phyloP scores from a whole-genome alignment of 176 grass and related monocot genomes.

The Typha latifolia region DNA sequence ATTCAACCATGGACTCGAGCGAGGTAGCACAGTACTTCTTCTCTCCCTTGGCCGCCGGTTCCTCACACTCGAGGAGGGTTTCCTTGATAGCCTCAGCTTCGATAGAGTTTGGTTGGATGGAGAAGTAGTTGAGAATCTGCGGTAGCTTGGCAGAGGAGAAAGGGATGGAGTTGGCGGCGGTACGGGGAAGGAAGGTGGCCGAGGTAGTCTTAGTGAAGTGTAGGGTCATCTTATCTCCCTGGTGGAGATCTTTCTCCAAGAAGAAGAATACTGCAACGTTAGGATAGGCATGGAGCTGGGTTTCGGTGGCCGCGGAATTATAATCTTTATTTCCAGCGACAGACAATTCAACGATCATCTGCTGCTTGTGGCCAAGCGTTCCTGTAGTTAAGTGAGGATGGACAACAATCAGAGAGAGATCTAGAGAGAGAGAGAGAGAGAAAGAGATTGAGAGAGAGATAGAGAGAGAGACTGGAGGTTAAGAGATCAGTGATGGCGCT shows the following conservation, averaged over 20 bases:
- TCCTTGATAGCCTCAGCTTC: neutral
- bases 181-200: neutral
- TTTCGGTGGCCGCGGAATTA: slow-evolving; percentile 1
- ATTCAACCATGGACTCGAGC: slow-evolving; percentile 91
- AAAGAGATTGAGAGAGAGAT: neutral
- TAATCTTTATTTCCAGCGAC: neutral
- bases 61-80: slow-evolving; percentile 36
- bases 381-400: neutral
- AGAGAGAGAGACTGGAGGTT: slow-evolving; percentile 20
- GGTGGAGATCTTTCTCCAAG: slow-evolving; percentile 17
- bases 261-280: slow-evolving; percentile 20
- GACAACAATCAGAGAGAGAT: neutral
- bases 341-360: neutral
- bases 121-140: slow-evolving; percentile 6
- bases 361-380: neutral
- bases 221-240: neutral
- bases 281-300: slow-evolving; percentile 16
- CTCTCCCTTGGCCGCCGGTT: slow-evolving; percentile 36
- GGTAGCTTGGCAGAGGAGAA: slow-evolving; percentile 15
- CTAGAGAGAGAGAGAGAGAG: neutral
- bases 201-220: slow-evolving; percentile 13
- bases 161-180: slow-evolving; percentile 2
- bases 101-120: neutral
- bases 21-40: slow-evolving; percentile 75
- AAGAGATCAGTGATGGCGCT: slow-evolving; percentile 41